Conservation (phyloP, 208 protist genomes). For the Leishmania gerbilli region DNA sequence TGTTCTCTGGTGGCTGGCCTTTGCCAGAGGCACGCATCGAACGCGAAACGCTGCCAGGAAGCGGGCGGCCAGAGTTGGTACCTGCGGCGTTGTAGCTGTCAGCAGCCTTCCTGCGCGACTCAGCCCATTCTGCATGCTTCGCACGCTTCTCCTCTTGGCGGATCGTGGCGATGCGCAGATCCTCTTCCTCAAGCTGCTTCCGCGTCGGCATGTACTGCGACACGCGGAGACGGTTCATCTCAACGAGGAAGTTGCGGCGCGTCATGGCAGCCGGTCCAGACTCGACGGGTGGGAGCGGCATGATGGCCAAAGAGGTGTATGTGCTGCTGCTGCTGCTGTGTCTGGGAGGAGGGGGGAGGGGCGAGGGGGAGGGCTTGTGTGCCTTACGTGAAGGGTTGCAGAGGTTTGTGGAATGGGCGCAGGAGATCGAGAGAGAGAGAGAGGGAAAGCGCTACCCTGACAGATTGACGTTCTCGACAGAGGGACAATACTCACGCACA, state of each 20-base stretch:
- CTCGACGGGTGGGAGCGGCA: conserved; percentile 64
- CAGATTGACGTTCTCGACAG: neutral
- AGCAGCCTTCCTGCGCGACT: conserved; percentile 13
- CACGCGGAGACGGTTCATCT: conserved; percentile 71
- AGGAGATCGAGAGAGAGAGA: neutral
- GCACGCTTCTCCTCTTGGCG: conserved; percentile 48
- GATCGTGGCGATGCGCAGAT: conserved; percentile 47
- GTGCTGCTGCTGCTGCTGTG: neutral
- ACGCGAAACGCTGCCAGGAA: conserved; percentile 65
- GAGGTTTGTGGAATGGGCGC: neutral
- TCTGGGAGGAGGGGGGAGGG: neutral
- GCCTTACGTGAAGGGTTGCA: neutral
- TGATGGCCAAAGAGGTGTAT: neutral
- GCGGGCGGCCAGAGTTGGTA: conserved; percentile 32
- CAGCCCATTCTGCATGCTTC: conserved; percentile 51
- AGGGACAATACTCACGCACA: neutral
- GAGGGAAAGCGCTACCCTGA: neutral
- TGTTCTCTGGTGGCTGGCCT: conserved; percentile 37
- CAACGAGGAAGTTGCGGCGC: conserved; percentile 80
- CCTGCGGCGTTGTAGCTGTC: conserved; percentile 5
- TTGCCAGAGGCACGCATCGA: conserved; percentile 26
- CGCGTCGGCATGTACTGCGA: conserved; percentile 54
- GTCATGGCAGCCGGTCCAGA: conserved; percentile 61
- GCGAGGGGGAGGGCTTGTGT: neutral
- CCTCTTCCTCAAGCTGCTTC: conserved; percentile 68